Percentiles rank a stretch among this genome's conserved stretches.
phyloP scores from a whole-genome alignment of 2,329 filamentous ascomycete genomes.

The Ceratocystis cacaofunesta region DNA sequence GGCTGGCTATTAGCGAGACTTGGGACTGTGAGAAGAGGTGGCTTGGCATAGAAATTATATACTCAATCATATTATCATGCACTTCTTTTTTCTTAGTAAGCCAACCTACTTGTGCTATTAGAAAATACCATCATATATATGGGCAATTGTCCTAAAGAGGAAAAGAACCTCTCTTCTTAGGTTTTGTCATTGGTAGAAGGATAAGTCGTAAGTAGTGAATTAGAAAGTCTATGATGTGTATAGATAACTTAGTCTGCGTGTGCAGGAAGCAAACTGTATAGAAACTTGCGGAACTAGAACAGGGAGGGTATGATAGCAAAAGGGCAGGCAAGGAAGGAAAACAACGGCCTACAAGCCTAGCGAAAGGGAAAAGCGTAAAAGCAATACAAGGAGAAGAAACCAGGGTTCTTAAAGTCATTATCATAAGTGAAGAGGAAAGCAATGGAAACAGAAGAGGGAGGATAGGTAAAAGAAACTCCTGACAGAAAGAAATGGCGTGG shows the following conservation, averaged over 20 bases:
- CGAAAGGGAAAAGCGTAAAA: background rate
- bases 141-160: background rate
- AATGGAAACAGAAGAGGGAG: background rate
- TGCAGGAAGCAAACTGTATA: constrained; percentile 7
- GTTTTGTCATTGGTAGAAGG: background rate
- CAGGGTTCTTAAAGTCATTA: constrained; percentile 1
- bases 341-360: background rate
- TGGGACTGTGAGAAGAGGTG: background rate
- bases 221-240: constrained; percentile 2
- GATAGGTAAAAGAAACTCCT: background rate
- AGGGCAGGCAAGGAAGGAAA: background rate
- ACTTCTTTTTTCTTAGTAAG: background rate
- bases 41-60: background rate
- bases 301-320: background rate
- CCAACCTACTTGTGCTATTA: background rate
- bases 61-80: background rate
- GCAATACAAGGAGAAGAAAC: background rate
- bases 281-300: constrained; percentile 3
- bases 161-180: background rate
- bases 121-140: background rate
- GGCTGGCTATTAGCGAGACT: background rate
- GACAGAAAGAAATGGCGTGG: background rate
- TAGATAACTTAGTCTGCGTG: background rate
- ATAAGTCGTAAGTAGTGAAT: background rate
- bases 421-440: background rate